Base-by-base conservation (phyloP, 441 rosid genomes). In the Corymbia citriodora region DNA sequence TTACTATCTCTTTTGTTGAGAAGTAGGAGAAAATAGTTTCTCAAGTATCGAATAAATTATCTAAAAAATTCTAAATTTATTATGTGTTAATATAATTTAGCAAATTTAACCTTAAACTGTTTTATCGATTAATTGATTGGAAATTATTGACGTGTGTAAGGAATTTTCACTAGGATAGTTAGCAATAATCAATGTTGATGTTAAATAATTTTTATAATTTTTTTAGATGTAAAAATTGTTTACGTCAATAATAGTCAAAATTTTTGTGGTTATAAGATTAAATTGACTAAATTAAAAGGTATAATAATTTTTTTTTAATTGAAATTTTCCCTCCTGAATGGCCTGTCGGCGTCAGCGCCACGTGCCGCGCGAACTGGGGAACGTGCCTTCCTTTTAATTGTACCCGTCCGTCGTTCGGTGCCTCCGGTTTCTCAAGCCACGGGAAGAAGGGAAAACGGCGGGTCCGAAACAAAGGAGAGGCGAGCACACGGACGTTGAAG, bases 81-180 rank as follows among this genome's bases (percentile, higher is more conserved):
- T 10, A 0, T 21, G 0, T 59, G 10, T 59, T 0, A 10, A 59
- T 59, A 23, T 25, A 59, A 1, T 59, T 59, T 25, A 25, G 14
- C 3, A 1, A 0, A 10, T 59, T 25, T 3, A 59, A 59, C 25
- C 11, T 0, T 0, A 59, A 25, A 10, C 11, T 0, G 1, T 40
- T 25, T 59, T 59, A 59, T 23, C 0, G 21, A 59, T 59, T 59
- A 23, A 1, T 23, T 59, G 9, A 59, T 59, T 59, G 0, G 1
- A 59, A 59, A 59, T 10, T 3, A 10, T 17, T 6, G 3, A 59
- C 2, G 14, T 59, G 0, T 0, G 6, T 57, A 1, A 0, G 0
- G 1, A 21, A 1, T 57, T 2, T 5, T 57, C 6, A 40, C 1
- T 40, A 5, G 45, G 6, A 40, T 40, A 40, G 45, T 40, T 5